Conservation (phyloP, 1,284 basidiomycete genomes). For the Microbotryum saponariae region DNA sequence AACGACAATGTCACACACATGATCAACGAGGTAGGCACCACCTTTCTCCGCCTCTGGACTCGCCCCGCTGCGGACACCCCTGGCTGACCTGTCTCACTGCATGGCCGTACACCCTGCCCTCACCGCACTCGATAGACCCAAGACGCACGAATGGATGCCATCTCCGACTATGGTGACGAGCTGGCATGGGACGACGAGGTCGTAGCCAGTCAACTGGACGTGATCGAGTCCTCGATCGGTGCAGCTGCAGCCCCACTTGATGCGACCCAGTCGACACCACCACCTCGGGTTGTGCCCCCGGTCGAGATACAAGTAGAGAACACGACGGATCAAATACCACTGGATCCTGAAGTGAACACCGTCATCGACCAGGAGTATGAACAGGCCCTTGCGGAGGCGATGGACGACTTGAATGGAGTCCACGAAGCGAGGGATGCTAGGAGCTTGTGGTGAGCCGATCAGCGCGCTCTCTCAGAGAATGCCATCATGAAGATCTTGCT, state of each 20-base stretch:
- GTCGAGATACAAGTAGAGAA: background rate
- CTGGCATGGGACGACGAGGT: constrained; percentile 9
- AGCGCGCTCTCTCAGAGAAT: background rate
- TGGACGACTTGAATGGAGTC: background rate
- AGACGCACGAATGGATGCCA: background rate
- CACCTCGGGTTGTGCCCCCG: too few relatives aligned
- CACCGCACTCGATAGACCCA: too few relatives aligned
- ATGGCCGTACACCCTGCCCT: too few relatives aligned
- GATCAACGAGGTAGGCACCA: too few relatives aligned
- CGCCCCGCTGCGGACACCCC: too few relatives aligned
- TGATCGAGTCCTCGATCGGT: background rate
- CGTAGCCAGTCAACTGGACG: constrained; percentile 4
- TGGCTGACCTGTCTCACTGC: too few relatives aligned
- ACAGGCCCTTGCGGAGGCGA: background rate
- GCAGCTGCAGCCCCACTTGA: background rate
- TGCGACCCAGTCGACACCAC: background rate
- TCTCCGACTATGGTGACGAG: constrained; percentile 20
- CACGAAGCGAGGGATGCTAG: background rate
- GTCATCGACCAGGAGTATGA: too few relatives aligned
- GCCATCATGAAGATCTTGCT: too few relatives aligned
- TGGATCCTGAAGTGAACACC: background rate
- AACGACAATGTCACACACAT: too few relatives aligned
- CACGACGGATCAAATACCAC: background rate
- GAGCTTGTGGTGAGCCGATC: background rate
- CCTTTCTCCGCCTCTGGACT: too few relatives aligned